Evolutionary conservation across 352 stramenopile genomes (phyloP).

Genomic region (Phytophthora hybrid): DNA sequence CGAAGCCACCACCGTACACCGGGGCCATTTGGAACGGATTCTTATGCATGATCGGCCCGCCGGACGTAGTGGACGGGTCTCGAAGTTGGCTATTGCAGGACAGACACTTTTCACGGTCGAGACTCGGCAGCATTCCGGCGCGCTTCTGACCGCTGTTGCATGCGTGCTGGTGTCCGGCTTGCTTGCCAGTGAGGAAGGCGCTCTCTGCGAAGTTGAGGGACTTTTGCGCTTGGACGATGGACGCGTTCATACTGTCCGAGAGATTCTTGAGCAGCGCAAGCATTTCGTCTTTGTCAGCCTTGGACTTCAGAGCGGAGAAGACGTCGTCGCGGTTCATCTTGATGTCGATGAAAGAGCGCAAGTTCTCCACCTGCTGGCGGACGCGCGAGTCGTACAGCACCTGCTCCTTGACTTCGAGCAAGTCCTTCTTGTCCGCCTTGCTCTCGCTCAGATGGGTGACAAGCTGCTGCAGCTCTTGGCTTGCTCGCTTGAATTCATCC

Average conservation of each 20-base stretch:
- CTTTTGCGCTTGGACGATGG: slow-evolving; percentile 72
- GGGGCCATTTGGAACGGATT: slow-evolving; percentile 73
- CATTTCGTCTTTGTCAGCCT: slow-evolving; percentile 90
- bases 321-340: slow-evolving; percentile 92
- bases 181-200: slow-evolving; percentile 81
- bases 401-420: slow-evolving; percentile 89
- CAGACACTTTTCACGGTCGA: slow-evolving; percentile 81
- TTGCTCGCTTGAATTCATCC: slow-evolving; percentile 89
- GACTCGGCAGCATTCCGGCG: slow-evolving; percentile 66
- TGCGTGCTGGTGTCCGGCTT: slow-evolving; percentile 58
- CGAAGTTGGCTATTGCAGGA: slow-evolving; percentile 80
- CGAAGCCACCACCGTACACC: slow-evolving; percentile 79
- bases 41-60: slow-evolving; percentile 57
- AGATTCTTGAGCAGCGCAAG: slow-evolving; percentile 76
- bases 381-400: slow-evolving; percentile 89
- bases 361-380: slow-evolving; percentile 86
- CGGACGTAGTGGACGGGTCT: slow-evolving; percentile 37
- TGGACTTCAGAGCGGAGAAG: slow-evolving; percentile 84
- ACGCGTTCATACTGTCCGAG: slow-evolving; percentile 87
- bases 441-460: slow-evolving; percentile 83
- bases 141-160: slow-evolving; percentile 48
- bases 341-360: slow-evolving; percentile 88
- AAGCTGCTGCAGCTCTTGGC: slow-evolving; percentile 83
- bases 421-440: slow-evolving; percentile 87
- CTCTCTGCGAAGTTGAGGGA: slow-evolving; percentile 70